Conservation (phyloP, 1,139 yeast genomes). For the Suhomyces maxii region DNA sequence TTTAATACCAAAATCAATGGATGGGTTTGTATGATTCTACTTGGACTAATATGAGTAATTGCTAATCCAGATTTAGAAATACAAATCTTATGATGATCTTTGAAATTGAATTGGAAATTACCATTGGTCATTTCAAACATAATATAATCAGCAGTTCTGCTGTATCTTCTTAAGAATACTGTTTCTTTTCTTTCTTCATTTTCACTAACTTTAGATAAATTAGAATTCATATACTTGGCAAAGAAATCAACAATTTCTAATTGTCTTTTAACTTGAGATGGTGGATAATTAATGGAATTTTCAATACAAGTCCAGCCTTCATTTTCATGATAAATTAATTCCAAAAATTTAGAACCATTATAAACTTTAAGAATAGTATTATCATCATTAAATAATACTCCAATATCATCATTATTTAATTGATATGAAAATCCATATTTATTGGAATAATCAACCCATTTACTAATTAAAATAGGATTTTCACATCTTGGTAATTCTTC, state of each 20-base stretch:
- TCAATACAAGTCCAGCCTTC: slow-evolving; percentile 78
- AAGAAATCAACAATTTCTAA: slow-evolving; percentile 82
- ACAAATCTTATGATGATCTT: slow-evolving; percentile 89
- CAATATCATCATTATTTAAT: slow-evolving; percentile 84
- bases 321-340: slow-evolving; percentile 55
- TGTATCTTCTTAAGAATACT: slow-evolving; percentile 76
- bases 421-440: slow-evolving; percentile 96
- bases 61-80: slow-evolving; percentile 73
- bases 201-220: slow-evolving; percentile 72
- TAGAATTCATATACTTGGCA: slow-evolving; percentile 80
- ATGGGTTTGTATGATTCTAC: slow-evolving; percentile 69
- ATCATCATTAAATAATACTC: slow-evolving; percentile 86
- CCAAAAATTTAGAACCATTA: slow-evolving; percentile 63
- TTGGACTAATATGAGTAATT: slow-evolving; percentile 80
- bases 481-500: slow-evolving; percentile 49
- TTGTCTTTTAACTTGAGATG: slow-evolving; percentile 64
- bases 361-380: slow-evolving; percentile 73
- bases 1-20: slow-evolving; percentile 61
- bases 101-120: slow-evolving; percentile 88
- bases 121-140: slow-evolving; percentile 96
- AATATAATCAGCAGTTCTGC: slow-evolving; percentile 74
- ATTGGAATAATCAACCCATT: slow-evolving; percentile 98
- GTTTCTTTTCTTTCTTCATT: slow-evolving; percentile 59
- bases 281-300: slow-evolving; percentile 55
- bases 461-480: slow-evolving; percentile 76